These are phyloP conservation scores for Cucurbita moschata DNA, from an alignment of 306 rosid genomes.

Conservation along the genomic window DNA sequence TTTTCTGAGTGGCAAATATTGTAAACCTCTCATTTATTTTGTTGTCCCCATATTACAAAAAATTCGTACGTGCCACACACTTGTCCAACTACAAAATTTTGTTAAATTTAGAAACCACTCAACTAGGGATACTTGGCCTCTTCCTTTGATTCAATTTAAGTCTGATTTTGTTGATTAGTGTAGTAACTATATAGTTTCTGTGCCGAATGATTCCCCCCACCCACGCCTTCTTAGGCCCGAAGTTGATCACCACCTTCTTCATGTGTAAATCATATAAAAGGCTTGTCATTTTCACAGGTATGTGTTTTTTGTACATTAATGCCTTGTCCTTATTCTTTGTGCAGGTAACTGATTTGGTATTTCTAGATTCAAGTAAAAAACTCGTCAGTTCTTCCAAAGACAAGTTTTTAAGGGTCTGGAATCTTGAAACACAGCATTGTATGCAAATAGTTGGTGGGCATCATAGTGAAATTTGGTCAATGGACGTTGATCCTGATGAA, in stretches of 20 bases:
- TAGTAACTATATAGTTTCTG: neutral
- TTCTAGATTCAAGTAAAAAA: slow-evolving; percentile 58
- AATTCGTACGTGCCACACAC: neutral
- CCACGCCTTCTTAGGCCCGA: neutral
- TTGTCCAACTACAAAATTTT: neutral
- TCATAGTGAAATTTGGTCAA: slow-evolving; percentile 92
- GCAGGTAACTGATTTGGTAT: slow-evolving; percentile 82
- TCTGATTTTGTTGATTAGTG: neutral
- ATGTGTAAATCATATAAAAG: neutral
- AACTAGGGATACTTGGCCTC: neutral
- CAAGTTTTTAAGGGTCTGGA: slow-evolving; percentile 93
- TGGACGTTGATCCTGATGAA: slow-evolving; percentile 61
- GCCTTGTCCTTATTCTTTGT: slow-evolving; percentile 13
- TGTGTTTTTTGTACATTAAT: neutral
- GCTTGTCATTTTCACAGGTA: neutral
- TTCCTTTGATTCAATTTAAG: neutral
- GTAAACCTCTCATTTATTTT: neutral
- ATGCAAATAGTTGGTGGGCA: slow-evolving; percentile 89
- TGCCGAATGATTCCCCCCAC: neutral
- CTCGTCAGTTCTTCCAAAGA: slow-evolving; percentile 86
- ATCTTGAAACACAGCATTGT: slow-evolving; percentile 92
- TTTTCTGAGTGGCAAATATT: neutral
- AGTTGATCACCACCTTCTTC: neutral
- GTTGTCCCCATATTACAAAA: neutral
- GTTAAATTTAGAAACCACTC: neutral